Conservation (phyloP, 2,329 filamentous ascomycete species). For the Aspergillus novofumigatus region DNA sequence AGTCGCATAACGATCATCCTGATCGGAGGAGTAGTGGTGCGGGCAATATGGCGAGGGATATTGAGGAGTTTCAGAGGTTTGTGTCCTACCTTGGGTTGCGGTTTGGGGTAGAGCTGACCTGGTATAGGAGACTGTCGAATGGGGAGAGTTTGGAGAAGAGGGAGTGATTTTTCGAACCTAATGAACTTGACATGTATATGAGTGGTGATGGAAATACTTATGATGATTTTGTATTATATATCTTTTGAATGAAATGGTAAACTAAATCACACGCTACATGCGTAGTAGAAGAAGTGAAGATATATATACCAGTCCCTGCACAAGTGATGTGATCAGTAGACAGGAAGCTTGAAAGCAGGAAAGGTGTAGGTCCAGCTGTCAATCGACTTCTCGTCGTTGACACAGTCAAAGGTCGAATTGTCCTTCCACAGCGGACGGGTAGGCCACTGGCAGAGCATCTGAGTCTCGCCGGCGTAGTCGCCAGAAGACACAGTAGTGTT, state of each 20-base stretch:
- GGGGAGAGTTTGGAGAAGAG: background rate
- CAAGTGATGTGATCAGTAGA: conserved; percentile 26
- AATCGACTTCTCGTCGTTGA: conserved; percentile 35
- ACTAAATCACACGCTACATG: background rate
- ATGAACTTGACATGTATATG: no score
- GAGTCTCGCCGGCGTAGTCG: conserved; percentile 26
- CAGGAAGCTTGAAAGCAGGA: conserved; percentile 36
- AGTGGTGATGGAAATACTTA: no score
- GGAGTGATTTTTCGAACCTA: background rate
- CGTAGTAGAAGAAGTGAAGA: background rate
- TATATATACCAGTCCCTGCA: no score
- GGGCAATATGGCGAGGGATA: conserved; percentile 30
- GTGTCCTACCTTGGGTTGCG: background rate
- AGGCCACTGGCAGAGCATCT: conserved; percentile 35
- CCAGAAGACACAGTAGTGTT: conserved; percentile 38
- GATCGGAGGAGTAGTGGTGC: conserved; percentile 13
- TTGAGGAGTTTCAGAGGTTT: conserved; percentile 30
- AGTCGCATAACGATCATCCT: conserved; percentile 12
- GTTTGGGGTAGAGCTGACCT: background rate
- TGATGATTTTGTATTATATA: no score
- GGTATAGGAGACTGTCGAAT: background rate
- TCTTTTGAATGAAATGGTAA: no score
- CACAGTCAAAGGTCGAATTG: conserved; percentile 36
- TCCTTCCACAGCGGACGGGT: conserved; percentile 28
- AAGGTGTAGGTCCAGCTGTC: conserved; percentile 40